phyloP scores from a whole-genome alignment of 208 protist species.

The Lotmaria passim region DNA sequence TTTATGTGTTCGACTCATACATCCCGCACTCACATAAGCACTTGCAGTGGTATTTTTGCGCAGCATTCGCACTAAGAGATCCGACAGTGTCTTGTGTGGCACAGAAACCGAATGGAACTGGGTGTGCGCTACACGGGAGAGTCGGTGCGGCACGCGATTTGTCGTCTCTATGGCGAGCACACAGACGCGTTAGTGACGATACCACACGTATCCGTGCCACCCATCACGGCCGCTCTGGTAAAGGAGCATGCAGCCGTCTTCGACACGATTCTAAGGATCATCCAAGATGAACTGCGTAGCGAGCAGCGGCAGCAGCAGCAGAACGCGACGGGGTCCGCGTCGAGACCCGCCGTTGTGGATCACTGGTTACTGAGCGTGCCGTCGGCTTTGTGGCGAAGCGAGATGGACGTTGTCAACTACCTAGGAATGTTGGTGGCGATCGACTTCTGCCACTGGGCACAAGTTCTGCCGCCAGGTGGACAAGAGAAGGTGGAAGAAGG shows the following conservation, averaged over 20 bases:
- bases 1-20: too few species aligned
- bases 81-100: too few species aligned
- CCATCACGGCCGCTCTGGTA: constrained; percentile 14
- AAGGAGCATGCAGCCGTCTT: constrained; percentile 1
- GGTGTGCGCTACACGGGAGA: constrained; percentile 15
- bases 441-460: constrained; percentile 87
- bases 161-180: constrained; percentile 21
- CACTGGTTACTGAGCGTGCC: constrained; percentile 76
- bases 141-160: constrained; percentile 19
- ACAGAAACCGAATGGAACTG: constrained; percentile 2
- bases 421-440: constrained; percentile 83
- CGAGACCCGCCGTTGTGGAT: constrained; percentile 16
- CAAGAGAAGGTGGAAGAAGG: neutral
- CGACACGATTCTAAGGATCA: constrained; percentile 3
- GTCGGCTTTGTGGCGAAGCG: constrained; percentile 27
- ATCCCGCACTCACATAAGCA: too few species aligned
- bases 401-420: constrained; percentile 65
- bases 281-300: constrained; percentile 10
- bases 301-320: constrained; percentile 13
- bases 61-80: too few species aligned
- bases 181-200: constrained; percentile 7
- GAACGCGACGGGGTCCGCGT: neutral
- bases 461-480: constrained; percentile 30
- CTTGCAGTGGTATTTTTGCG: too few species aligned
- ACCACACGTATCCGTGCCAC: constrained; percentile 29